Base-by-base conservation (phyloP, 2,329 filamentous ascomycete genomes). In the Colletotrichum truncatum region DNA sequence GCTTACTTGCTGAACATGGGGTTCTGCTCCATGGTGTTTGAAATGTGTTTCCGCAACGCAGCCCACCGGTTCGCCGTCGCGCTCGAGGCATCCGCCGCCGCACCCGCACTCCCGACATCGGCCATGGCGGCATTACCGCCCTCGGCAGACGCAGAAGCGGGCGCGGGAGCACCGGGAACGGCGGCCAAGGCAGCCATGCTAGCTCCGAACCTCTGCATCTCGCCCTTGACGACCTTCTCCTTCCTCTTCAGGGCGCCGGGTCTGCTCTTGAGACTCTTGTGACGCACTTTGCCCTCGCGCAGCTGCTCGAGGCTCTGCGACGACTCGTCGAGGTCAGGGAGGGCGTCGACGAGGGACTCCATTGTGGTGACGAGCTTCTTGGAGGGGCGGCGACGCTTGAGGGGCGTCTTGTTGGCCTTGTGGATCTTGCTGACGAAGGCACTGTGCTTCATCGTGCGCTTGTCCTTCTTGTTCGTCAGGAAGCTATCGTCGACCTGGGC, bases 1-100 rank as follows among this genome's bases (percentile, higher is more conserved):
- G n/a, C n/a, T 12, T 59, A 61, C 9, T 36, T 21, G 61, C 83
- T 76, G 74, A 97, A 97, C 3, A 91, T 92, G 12, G 91, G 88
- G 71, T 95, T 95, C 77, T 93, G 91, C 80, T 97, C 93, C 89
- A 97, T 93, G 1, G 93, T 98, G 41, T 90, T 86, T 2, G 92
- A 91, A 54, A 98, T 97, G 74, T 95, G 97, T 9, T 84, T 89
- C 71, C 94, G 88, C 77, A 98, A 76, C 14, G 93, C 93, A 28
- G 91, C 91, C 91, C 93, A 98, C 59, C 92, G 83, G 72, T 84
- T 88, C 9, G 86, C 80, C 14, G 85, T 88, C 10, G 79, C 49
- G 55, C 32, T 48, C 64, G 46, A n/a, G n/a, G n/a, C n/a, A 58
- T 8, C 21, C 14, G 41, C 41, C 32, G 5, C 9, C 21, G 16